Conservation (phyloP, 176 grass and related monocot genomes). For the Raddia distichophylla region DNA sequence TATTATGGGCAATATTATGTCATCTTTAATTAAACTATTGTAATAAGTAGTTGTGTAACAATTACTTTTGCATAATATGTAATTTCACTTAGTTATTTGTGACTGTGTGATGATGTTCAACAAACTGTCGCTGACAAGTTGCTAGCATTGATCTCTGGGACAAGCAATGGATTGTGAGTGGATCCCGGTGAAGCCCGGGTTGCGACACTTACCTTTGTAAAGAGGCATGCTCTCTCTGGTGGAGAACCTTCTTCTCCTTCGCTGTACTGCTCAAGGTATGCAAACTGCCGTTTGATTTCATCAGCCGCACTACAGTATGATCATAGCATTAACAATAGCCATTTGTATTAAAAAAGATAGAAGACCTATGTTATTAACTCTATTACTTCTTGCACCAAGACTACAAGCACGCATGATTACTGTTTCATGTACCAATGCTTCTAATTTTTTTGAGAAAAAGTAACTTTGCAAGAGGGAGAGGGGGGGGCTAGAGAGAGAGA, state of each 20-base stretch:
- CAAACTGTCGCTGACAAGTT: too few relatives aligned
- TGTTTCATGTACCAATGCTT: slow-evolving; percentile 5
- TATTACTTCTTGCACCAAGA: neutral
- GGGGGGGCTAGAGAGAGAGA: too few relatives aligned
- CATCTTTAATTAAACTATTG: too few relatives aligned
- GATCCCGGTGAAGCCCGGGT: too few relatives aligned
- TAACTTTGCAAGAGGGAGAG: too few relatives aligned
- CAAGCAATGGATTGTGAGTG: too few relatives aligned
- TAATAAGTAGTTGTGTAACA: too few relatives aligned
- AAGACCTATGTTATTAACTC: slow-evolving; percentile 10
- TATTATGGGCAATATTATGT: too few relatives aligned
- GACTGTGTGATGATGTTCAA: too few relatives aligned
- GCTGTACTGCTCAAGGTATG: slow-evolving; percentile 95
- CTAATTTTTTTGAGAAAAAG: neutral
- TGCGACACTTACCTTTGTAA: slow-evolving; percentile 98
- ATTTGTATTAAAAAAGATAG: neutral
- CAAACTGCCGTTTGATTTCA: slow-evolving; percentile 94
- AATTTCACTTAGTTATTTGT: too few relatives aligned
- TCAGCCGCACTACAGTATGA: slow-evolving; percentile 73
- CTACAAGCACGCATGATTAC: neutral
- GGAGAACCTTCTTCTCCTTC: slow-evolving; percentile 93
- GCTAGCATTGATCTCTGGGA: too few relatives aligned
- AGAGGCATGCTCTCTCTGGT: slow-evolving; percentile 86
- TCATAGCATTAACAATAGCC: slow-evolving; percentile 34
- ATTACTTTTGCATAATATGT: too few relatives aligned